Conservation (phyloP, 192 early-diverging fungal species). For the Coemansia sp. region DNA sequence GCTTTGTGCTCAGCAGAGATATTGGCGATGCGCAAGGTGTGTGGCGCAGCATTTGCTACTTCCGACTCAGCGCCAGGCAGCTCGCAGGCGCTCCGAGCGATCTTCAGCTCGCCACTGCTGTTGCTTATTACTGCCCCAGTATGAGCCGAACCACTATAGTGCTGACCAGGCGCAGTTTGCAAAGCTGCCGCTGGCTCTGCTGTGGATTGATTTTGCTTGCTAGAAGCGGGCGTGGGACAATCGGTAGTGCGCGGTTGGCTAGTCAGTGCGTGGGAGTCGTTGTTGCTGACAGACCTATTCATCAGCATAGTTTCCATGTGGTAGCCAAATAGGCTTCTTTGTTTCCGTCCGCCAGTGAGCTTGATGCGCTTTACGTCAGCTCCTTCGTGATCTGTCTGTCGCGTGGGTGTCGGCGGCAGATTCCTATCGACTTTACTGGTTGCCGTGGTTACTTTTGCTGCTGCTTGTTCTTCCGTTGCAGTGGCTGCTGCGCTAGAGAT, state of each 20-base stretch:
- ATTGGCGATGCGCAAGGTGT: not conserved
- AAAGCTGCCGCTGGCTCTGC: not conserved
- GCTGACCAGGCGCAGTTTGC: not conserved
- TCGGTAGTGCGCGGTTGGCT: not conserved
- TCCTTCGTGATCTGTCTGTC: not conserved
- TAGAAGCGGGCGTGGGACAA: not conserved
- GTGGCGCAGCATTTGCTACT: not conserved
- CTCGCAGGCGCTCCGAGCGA: not conserved
- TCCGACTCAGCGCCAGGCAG: not conserved
- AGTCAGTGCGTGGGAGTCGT: not conserved
- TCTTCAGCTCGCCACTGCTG: not conserved
- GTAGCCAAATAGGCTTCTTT: slow-evolving; percentile 36
- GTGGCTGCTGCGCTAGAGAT: not conserved
- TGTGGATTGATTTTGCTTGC: not conserved
- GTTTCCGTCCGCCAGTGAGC: not conserved
- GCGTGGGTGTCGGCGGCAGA: not conserved
- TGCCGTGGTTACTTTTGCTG: no score
- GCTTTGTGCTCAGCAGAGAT: not conserved
- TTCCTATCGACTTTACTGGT: not conserved
- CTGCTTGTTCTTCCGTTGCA: no score
- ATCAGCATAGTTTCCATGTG: slow-evolving; percentile 20
- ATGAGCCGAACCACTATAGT: not conserved
- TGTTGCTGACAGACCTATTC: not conserved
- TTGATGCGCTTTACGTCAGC: not conserved
- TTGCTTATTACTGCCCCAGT: not conserved